Evolutionary conservation across 1,139 yeast genomes (phyloP), one percentile per base, ranked within the genome.

Genomic region (Candida freyschussii): DNA sequence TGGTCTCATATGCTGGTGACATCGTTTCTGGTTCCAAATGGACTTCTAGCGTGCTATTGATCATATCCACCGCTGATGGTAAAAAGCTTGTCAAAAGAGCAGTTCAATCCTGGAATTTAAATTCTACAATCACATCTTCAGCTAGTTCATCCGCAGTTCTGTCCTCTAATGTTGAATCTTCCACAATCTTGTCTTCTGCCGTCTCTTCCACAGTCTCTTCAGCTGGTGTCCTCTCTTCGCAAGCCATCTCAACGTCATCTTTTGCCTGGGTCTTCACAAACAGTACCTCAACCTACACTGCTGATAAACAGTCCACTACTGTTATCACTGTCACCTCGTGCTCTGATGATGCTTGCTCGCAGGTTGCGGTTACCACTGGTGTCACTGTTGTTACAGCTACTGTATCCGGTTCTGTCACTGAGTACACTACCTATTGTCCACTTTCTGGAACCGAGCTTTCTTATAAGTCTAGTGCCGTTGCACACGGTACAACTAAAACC

Each of bases 281-380:
- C 11, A 14, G 29, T 24, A 22, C 30, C 6, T 24, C 41, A 16
- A 23, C 33, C 16, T 27, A 29, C 23, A 29, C 32, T 18, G 36
- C 7, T 3, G 27, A 17, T 4, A 31, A 26, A 4, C 17, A 24
- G 13, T 17, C 32, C 5, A 44, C 47, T 17, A 36, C 43, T 10
- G 30, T 36, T 7, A 24, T 43, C 20, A 42, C 46, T 13, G 28
- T 43, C 30, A 42, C 47, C 13, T 40, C 44, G 17, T 43, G 48
- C 25, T 17, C 26, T 6, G 30, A 39, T 26, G 27, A 35, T 24
- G 40, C 37, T 21, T 41, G 45, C 24, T 30, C 47, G 5, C 27
- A 33, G 19, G 30, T 33, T 19, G 39, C 43, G 13, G 35, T 39
- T 13, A 30, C 37, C 14, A 33, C 40, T 12, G 39, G 39, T 13